A percentile compares a stretch with the other conserved stretches of the same genome.
These are phyloP conservation scores for Nakazawaea ishiwadae DNA, from an alignment of 805 yeast species.

Conservation along the genomic window DNA sequence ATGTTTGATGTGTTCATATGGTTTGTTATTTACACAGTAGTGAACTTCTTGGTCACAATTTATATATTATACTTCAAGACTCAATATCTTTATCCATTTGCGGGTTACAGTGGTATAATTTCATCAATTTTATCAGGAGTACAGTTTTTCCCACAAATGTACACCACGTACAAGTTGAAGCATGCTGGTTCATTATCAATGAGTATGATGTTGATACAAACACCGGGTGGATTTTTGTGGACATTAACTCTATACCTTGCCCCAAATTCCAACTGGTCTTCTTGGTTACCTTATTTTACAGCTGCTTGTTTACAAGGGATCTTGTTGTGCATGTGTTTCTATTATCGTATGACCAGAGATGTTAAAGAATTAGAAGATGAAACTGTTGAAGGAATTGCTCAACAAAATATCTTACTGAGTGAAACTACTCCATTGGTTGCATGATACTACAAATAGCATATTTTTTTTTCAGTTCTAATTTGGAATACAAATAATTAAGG, in stretches of 20 bases:
- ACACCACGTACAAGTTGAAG: slow-evolving; percentile 62
- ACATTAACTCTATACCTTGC: slow-evolving; percentile 64
- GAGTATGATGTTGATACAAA: slow-evolving; percentile 79
- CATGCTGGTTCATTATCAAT: slow-evolving; percentile 79
- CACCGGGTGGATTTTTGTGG: slow-evolving; percentile 87
- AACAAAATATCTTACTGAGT: slow-evolving; percentile 14
- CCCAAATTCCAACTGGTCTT: slow-evolving; percentile 80
- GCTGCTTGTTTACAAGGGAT: slow-evolving; percentile 68
- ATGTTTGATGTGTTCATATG: slow-evolving; percentile 36
- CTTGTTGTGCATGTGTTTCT: slow-evolving; percentile 59
- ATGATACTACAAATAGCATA: too few species aligned
- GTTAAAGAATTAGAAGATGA: slow-evolving; percentile 18
- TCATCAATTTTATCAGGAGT: slow-evolving; percentile 60
- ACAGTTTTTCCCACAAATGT: slow-evolving; percentile 78
- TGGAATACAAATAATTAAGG: too few species aligned
- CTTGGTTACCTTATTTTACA: slow-evolving; percentile 75
- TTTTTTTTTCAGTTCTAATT: too few species aligned
- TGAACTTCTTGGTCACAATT: slow-evolving; percentile 28
- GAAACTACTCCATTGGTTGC: slow-evolving; percentile 1
- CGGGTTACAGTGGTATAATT: slow-evolving; percentile 58
- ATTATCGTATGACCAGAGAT: slow-evolving; percentile 28
- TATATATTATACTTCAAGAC: slow-evolving; percentile 18
- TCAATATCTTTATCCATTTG: slow-evolving; percentile 30
- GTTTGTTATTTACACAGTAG: slow-evolving; percentile 31
- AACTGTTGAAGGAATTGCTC: slow-evolving; percentile 16